Percentiles rank a stretch among this genome's conserved stretches.
phyloP scores from a whole-genome alignment of 2,329 filamentous ascomycete species.

The Diaporthe australafricana region DNA sequence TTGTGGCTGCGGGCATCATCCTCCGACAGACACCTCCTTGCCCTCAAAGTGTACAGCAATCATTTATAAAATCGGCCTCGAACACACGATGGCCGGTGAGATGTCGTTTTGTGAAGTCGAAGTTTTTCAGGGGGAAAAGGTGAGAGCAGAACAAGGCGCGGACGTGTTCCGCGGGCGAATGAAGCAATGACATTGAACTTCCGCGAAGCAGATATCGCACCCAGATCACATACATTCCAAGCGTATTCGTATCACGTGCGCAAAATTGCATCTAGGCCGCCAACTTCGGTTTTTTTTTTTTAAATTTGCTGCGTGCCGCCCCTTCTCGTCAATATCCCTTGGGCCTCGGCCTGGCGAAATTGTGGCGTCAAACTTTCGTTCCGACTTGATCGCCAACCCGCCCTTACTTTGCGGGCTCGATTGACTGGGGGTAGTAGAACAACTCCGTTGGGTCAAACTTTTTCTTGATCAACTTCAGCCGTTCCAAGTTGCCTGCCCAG shows the following conservation, averaged over 20 bases:
- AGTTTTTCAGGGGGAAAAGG: not conserved
- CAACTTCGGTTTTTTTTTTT: not conserved
- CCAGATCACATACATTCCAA: not conserved
- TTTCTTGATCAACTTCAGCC: conserved; percentile 50
- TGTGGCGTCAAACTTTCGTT: not conserved
- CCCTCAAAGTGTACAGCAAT: no score
- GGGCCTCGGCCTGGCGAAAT: not conserved
- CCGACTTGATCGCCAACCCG: not conserved
- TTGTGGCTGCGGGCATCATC: not conserved
- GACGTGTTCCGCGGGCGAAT: not conserved
- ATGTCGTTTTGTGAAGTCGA: not conserved
- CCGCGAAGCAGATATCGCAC: not conserved
- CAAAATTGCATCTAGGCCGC: not conserved
- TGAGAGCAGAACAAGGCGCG: not conserved
- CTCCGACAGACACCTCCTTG: not conserved
- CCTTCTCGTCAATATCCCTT: not conserved
- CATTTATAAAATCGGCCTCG: not conserved
- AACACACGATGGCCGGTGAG: no score
- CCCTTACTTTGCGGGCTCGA: conserved; percentile 40
- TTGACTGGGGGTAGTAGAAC: conserved; percentile 55
- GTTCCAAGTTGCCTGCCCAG: conserved; percentile 50
- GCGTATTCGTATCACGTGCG: not conserved
- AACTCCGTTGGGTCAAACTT: conserved; percentile 51
- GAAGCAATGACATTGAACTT: not conserved
- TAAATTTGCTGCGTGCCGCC: not conserved